These are phyloP conservation scores for Parafenestella ontariensis DNA, from an alignment of 2,329 filamentous ascomycete genomes.

Conservation along the genomic window DNA sequence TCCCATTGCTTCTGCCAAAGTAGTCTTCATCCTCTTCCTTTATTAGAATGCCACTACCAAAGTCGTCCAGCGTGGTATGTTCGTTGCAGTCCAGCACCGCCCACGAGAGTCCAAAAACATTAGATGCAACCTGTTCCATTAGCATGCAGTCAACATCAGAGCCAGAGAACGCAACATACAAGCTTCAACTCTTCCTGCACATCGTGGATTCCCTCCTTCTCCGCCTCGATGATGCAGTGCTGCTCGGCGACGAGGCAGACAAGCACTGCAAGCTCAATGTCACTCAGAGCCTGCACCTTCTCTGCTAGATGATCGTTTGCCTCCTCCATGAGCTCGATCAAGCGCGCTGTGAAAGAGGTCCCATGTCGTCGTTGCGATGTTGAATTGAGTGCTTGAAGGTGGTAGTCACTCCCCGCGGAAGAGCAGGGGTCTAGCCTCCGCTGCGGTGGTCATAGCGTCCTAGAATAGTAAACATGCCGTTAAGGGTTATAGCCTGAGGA, in stretches of 20 bases:
- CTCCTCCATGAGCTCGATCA: constrained; percentile 30
- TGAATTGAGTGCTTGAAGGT: neutral
- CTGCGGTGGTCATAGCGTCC: no score
- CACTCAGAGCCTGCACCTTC: constrained; percentile 79
- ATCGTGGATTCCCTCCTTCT: constrained; percentile 66
- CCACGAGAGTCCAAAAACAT: constrained; percentile 75
- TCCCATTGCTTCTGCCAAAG: constrained; percentile 21
- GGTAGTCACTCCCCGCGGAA: no score
- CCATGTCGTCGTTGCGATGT: neutral
- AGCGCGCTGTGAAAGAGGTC: neutral
- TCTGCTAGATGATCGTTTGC: constrained; percentile 49
- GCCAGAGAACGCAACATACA: constrained; percentile 54
- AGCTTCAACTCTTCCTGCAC: constrained; percentile 77
- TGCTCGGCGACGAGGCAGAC: constrained; percentile 81
- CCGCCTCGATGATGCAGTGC: constrained; percentile 87
- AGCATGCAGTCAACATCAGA: constrained; percentile 5
- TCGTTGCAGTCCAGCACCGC: constrained; percentile 75
- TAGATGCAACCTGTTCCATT: constrained; percentile 66
- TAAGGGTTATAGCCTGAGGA: no score
- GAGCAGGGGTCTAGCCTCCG: no score
- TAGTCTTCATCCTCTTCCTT: constrained; percentile 37
- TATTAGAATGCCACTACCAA: constrained; percentile 73
- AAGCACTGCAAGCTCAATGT: constrained; percentile 85
- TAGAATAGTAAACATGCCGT: no score
- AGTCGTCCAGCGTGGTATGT: constrained; percentile 79